phyloP scores from a whole-genome alignment of 1,139 yeast genomes.

The Pichia kudriavzevii region DNA sequence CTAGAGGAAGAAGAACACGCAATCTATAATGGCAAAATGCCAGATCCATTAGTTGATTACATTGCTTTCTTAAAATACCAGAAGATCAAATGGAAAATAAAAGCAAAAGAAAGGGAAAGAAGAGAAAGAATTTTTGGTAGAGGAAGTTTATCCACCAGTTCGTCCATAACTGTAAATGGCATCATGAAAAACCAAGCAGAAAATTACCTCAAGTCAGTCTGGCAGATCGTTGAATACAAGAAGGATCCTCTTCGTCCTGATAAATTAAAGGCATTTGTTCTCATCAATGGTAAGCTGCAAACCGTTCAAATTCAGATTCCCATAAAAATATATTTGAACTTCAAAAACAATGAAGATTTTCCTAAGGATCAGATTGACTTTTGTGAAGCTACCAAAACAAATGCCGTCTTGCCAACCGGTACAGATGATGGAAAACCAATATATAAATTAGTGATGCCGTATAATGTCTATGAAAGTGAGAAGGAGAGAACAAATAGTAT shows the following conservation, averaged over 20 bases:
- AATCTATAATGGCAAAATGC: constrained; percentile 47
- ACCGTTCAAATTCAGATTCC: constrained; percentile 67
- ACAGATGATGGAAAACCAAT: constrained; percentile 39
- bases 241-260: constrained; percentile 58
- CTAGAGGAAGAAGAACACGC: constrained; percentile 38
- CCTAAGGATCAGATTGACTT: constrained; percentile 41
- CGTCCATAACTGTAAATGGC: constrained; percentile 46
- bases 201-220: constrained; percentile 61
- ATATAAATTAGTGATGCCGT: constrained; percentile 66
- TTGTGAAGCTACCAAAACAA: constrained; percentile 54
- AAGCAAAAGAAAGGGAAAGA: constrained; percentile 61
- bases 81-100: constrained; percentile 79
- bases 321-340: constrained; percentile 61
- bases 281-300: constrained; percentile 68
- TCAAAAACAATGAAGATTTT: constrained; percentile 38
- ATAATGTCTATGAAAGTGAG: constrained; percentile 51
- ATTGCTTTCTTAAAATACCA: constrained; percentile 69
- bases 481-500: constrained; percentile 51
- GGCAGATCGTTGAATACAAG: constrained; percentile 79
- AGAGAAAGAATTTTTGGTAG: constrained; percentile 73
- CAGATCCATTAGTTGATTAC: constrained; percentile 70
- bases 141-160: constrained; percentile 40
- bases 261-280: constrained; percentile 62
- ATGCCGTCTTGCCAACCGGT: constrained; percentile 64
- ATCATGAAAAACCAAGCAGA: constrained; percentile 76